Evolutionary conservation across 1,284 basidiomycete species (phyloP).

Genomic region (Cutaneotrichosporon sp.): DNA sequence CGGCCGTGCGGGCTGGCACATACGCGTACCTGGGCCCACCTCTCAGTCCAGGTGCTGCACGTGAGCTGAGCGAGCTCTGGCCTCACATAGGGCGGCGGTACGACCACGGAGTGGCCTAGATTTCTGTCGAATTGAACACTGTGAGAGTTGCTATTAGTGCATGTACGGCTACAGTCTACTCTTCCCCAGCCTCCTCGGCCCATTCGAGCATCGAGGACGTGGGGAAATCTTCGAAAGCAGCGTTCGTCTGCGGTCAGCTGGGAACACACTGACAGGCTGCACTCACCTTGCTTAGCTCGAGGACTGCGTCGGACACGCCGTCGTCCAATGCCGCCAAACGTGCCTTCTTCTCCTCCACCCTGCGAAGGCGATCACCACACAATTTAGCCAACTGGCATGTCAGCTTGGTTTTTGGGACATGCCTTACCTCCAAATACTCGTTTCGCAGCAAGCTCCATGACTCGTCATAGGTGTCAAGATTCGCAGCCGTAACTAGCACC

Average conservation of each 20-base stretch:
- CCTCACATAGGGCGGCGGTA: conserved; percentile 12
- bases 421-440: conserved; percentile 40
- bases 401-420: not conserved
- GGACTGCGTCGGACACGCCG: conserved; percentile 36
- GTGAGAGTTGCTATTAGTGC: not conserved
- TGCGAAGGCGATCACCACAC: conserved; percentile 26
- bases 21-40: not conserved
- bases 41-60: not conserved
- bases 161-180: not conserved
- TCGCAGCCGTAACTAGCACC: conserved; percentile 36
- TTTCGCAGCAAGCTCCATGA: conserved; percentile 32
- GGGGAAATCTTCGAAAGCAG: conserved; percentile 39
- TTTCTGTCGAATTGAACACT: not conserved
- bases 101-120: too few relatives aligned
- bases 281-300: conserved; percentile 43
- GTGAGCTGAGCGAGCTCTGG: conserved; percentile 19
- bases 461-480: conserved; percentile 42
- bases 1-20: not conserved
- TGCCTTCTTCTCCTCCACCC: conserved; percentile 37
- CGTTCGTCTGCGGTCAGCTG: conserved; percentile 32
- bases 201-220: conserved; percentile 40
- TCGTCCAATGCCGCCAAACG: conserved; percentile 35
- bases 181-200: conserved; percentile 27
- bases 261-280: not conserved
- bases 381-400: conserved; percentile 31